A percentile compares a stretch with the other conserved stretches of the same genome.
phyloP scores from a whole-genome alignment of 75 land plant genomes.

The Chamaecyparis obtusa region DNA sequence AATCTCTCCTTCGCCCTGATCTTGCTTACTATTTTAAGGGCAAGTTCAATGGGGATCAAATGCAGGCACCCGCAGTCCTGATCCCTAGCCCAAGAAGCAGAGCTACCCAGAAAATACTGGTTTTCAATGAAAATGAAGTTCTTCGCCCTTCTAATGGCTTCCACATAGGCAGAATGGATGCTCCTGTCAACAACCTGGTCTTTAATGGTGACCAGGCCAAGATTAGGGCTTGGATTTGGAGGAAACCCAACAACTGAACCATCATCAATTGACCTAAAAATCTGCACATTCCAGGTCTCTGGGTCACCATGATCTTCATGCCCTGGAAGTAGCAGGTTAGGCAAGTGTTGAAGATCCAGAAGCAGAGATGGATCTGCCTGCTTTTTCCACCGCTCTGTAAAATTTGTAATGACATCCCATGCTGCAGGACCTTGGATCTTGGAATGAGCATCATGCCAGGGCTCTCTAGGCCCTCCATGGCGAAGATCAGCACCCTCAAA shows the following conservation, averaged over 20 bases:
- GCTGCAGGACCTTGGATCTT: conserved; percentile 68
- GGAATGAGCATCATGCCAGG: conserved; percentile 87
- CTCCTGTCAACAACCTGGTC: conserved; percentile 37
- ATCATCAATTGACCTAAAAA: conserved; percentile 56
- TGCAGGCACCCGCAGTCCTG: conserved; percentile 34
- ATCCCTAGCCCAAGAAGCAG: conserved; percentile 33
- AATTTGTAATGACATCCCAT: conserved; percentile 62
- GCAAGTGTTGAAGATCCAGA: conserved; percentile 10
- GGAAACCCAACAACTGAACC: conserved; percentile 47
- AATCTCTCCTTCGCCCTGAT: conserved; percentile 44
- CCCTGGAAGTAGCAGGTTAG: conserved; percentile 10
- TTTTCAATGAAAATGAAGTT: conserved; percentile 60
- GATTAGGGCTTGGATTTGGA: conserved; percentile 4
- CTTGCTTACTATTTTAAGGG: conserved; percentile 53
- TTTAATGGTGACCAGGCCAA: conserved; percentile 38
- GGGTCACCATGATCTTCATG: conserved; percentile 1
- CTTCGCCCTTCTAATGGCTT: conserved; percentile 52
- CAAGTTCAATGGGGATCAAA: conserved; percentile 48
- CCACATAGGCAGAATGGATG: conserved; percentile 47
- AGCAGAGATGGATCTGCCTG: conserved; percentile 47
- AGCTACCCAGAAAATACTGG: conserved; percentile 60
- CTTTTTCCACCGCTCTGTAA: conserved; percentile 76
- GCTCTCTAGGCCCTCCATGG: conserved; percentile 82
- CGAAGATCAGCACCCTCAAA: conserved; percentile 48
- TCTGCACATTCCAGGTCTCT: conserved; percentile 51